Base-by-base conservation (phyloP, 495 filamentous ascomycete genomes). In the Talaromyces ruber region DNA sequence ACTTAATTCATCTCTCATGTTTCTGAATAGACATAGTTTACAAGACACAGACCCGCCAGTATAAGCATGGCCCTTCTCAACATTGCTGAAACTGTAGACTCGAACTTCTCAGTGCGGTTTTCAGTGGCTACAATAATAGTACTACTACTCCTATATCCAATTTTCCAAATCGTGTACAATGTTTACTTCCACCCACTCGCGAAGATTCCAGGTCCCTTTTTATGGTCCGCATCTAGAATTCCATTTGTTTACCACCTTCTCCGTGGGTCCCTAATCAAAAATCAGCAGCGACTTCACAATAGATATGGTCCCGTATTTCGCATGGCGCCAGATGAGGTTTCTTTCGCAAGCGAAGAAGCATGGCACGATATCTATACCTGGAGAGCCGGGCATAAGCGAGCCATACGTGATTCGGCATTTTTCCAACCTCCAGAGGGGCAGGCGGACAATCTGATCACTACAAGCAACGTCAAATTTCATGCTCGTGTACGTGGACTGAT, bases 331-430 rank as follows among this genome's bases (percentile, higher is more conserved):
- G 82, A 82, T 63, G 85, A 88, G 68, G 79, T 87, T 8, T 82
- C 81, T 0, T 88, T 89, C 60, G 79, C 82, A 0, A 81, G 78
- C 2, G 63, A 79, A 0, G 72, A 78, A 18, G 85, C 82, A 0
- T 75, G 87, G n/a, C 84, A 82, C 62, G 84, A 87, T 68, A 88
- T 88, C 18, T 88, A 88, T 68, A 76, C 79, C 34, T 83, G 28
- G 26, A 14, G 54, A 32, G 26, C 28, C 16, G 54, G 54, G 25
- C 54, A 32, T 34, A 32, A 57, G 26, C 25, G 54, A 30, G 25
- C 54, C 25, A 30, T 57, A 30, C 25, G 28, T 1, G 54, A 32
- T 55, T 28, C 54, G 26, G 25, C 28, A 1, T 57, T 57, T 22
- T 57, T 4, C 22, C 25, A 57, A 22, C 28, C 28, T 32, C 25